Evolutionary conservation across 257 asterid species (phyloP).

Genomic region (Anisodus tanguticus): DNA sequence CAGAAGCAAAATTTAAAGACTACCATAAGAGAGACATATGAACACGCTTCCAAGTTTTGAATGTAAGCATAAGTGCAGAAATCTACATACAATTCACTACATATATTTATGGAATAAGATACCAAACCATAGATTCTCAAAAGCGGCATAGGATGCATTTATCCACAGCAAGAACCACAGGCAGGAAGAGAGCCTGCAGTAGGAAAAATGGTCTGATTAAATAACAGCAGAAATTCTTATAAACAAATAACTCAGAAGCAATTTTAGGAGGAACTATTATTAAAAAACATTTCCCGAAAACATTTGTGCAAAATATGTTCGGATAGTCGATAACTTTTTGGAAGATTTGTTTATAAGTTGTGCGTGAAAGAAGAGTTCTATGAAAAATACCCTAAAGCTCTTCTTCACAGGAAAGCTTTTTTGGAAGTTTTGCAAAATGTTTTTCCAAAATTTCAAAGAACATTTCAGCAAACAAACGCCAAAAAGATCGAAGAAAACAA

Average conservation of each 20-base stretch:
- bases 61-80: neutral
- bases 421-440: neutral
- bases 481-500: neutral
- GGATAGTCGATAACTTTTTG: neutral
- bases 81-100: constrained; percentile 8
- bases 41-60: neutral
- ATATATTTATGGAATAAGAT: neutral
- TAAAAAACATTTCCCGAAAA: neutral
- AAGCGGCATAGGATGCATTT: neutral
- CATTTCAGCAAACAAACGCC: neutral
- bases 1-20: neutral
- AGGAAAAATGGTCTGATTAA: neutral
- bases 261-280: neutral
- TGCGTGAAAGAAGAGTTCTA: neutral
- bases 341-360: neutral
- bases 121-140: neutral
- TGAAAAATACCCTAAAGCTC: neutral
- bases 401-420: neutral
- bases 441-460: neutral
- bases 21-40: neutral
- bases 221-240: neutral
- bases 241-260: neutral
- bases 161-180: constrained; percentile 97
- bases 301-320: neutral
- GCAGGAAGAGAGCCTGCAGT: constrained; percentile 86